Evolutionary conservation across 1,139 yeast genomes (phyloP).

Genomic region (Yamadazyma aaseri): DNA sequence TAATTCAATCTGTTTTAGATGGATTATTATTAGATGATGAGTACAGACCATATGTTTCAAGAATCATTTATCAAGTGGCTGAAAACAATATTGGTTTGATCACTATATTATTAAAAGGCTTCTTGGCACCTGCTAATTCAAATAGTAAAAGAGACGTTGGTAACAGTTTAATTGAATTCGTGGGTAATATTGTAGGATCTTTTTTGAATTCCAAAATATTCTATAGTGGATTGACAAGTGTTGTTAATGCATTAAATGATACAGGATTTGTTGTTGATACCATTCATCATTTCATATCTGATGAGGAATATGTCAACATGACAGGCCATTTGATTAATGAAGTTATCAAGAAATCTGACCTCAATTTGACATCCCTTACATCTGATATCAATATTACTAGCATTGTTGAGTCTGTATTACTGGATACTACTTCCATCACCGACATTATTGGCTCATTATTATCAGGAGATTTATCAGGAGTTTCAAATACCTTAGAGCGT

Average conservation of each 20-base stretch:
- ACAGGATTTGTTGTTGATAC: slow-evolving; percentile 43
- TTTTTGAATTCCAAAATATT: slow-evolving; percentile 31
- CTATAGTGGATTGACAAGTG: slow-evolving; percentile 24
- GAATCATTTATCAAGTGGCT: slow-evolving; percentile 32
- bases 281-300: slow-evolving; percentile 35
- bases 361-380: slow-evolving; percentile 14
- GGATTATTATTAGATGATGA: slow-evolving; percentile 37
- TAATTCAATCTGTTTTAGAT: slow-evolving; percentile 31
- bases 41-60: slow-evolving; percentile 37
- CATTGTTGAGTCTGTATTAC: slow-evolving; percentile 24
- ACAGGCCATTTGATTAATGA: slow-evolving; percentile 31
- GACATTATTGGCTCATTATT: slow-evolving; percentile 24
- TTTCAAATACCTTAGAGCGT: slow-evolving; percentile 18
- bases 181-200: slow-evolving; percentile 29
- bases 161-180: slow-evolving; percentile 29
- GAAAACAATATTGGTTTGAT: slow-evolving; percentile 30
- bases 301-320: slow-evolving; percentile 38
- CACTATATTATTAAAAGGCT: slow-evolving; percentile 23
- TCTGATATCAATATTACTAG: slow-evolving; percentile 26
- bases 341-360: slow-evolving; percentile 25
- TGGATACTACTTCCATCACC: slow-evolving; percentile 26
- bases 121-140: slow-evolving; percentile 21
- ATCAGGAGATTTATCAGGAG: slow-evolving; percentile 16
- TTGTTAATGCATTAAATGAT: slow-evolving; percentile 39
- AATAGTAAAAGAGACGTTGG: slow-evolving; percentile 19